phyloP scores from a whole-genome alignment of 2,329 filamentous ascomycete genomes.

The Nemania sp. region DNA sequence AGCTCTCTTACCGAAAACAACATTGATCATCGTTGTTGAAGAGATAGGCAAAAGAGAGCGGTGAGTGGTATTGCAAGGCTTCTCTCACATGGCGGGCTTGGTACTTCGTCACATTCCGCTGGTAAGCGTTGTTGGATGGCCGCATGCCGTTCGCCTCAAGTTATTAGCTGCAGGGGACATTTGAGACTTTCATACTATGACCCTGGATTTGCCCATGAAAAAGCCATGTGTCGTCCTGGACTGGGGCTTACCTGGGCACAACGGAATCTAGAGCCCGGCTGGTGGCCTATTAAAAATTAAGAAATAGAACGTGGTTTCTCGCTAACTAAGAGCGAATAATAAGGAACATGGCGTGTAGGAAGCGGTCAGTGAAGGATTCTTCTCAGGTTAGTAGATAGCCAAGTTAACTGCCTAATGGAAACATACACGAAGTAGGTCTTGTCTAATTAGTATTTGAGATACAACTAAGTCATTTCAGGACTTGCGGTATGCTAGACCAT shows the following conservation, averaged over 20 bases:
- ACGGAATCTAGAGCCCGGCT: background rate
- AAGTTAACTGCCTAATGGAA: no score
- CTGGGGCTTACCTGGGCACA: no score
- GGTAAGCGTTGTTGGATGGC: background rate
- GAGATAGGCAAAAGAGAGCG: constrained; percentile 10
- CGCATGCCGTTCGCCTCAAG: background rate
- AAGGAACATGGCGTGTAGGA: background rate
- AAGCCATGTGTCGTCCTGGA: no score
- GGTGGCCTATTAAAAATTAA: constrained; percentile 29
- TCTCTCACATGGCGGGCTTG: constrained; percentile 9
- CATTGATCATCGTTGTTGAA: background rate
- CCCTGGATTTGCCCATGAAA: background rate
- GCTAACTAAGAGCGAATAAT: background rate
- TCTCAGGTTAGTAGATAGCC: no score
- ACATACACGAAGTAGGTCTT: no score
- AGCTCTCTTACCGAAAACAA: constrained; percentile 1
- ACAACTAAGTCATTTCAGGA: no score
- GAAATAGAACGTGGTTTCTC: constrained; percentile 29
- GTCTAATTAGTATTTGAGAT: no score
- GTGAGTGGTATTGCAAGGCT: constrained; percentile 16
- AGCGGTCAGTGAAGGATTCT: constrained; percentile 15
- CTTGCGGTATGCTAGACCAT: no score
- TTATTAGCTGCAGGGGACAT: background rate
- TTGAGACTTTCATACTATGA: no score
- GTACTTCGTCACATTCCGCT: constrained; percentile 3